Percentiles rank a stretch among this genome's conserved stretches.
phyloP scores from a whole-genome alignment of 176 grass and related monocot species.

The Carex littledalei region DNA sequence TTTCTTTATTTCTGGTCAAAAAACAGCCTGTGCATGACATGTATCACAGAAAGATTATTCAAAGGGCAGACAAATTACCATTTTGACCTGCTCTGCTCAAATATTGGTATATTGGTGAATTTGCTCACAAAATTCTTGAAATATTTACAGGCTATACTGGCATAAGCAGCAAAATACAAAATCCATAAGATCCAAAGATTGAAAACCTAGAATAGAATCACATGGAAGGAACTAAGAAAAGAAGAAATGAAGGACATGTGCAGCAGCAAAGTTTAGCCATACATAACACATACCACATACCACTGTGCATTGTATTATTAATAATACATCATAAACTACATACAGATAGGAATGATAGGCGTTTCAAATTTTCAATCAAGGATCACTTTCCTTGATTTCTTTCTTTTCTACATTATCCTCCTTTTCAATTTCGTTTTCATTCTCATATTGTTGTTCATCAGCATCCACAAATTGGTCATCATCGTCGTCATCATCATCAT shows the following conservation, averaged over 20 bases:
- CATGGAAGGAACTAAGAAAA: constrained; percentile 18
- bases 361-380: not conserved
- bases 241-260: constrained; percentile 1
- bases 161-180: constrained; percentile 11
- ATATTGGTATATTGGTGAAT: not conserved
- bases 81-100: not conserved
- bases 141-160: constrained; percentile 8
- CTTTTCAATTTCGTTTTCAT: constrained; percentile 16
- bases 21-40: too few relatives aligned
- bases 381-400: constrained; percentile 1
- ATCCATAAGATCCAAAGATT: constrained; percentile 6
- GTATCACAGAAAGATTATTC: not conserved
- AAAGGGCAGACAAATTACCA: not conserved
- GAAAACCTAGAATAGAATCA: constrained; percentile 8
- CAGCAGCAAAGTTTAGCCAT: not conserved
- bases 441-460: constrained; percentile 12
- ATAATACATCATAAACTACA: not conserved
- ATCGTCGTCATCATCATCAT: not conserved
- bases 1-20: too few relatives aligned
- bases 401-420: constrained; percentile 23
- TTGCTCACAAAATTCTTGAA: not conserved
- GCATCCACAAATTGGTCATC: constrained; percentile 23
- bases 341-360: not conserved
- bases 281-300: not conserved
- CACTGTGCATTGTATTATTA: too few relatives aligned